phyloP scores from a whole-genome alignment of 2,329 filamentous ascomycete species.

The Trichoderma breve region DNA sequence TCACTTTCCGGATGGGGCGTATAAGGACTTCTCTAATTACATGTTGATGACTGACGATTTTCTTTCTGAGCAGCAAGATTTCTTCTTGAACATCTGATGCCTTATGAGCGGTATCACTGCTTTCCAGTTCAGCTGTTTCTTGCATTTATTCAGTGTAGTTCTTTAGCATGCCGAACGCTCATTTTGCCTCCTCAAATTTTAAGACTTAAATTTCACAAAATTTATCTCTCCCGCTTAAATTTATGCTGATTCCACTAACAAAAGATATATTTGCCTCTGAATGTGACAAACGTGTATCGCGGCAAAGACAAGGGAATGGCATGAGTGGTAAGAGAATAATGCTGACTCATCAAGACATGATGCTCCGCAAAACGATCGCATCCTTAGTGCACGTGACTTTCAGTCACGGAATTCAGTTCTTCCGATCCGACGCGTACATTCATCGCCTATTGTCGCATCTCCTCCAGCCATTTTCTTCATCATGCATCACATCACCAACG shows the following conservation, averaged over 20 bases:
- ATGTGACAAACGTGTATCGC: background rate
- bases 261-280: background rate
- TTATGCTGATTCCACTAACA: background rate
- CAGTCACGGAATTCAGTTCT: background rate
- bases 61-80: background rate
- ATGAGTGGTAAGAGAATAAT: background rate
- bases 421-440: background rate
- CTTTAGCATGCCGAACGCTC: background rate
- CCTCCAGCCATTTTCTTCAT: background rate
- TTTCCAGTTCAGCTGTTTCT: too few relatives aligned
- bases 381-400: background rate
- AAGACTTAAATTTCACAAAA: too few relatives aligned
- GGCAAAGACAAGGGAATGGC: too few relatives aligned
- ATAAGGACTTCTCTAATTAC: background rate
- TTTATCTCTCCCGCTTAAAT: too few relatives aligned
- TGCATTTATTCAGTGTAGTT: background rate
- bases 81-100: background rate
- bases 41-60: background rate
- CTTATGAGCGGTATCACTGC: too few relatives aligned
- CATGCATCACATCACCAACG: background rate
- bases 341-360: background rate
- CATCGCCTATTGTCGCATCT: background rate
- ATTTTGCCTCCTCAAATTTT: background rate
- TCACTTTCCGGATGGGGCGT: background rate
- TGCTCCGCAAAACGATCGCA: background rate